Conservation (phyloP, 2,329 filamentous ascomycete species). For the Colletotrichum acutatum region DNA sequence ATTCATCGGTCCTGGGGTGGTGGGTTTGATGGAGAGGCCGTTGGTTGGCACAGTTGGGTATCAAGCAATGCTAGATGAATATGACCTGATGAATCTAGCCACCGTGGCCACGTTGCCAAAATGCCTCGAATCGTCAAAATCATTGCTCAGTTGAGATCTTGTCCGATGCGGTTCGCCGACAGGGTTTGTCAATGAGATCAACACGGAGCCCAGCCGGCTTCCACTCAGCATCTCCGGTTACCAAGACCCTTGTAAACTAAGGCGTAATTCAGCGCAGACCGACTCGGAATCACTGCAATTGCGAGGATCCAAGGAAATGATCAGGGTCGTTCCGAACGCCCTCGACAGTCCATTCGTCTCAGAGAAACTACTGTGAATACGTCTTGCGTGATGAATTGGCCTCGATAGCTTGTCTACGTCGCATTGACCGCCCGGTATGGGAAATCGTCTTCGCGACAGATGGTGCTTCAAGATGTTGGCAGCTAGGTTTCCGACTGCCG, state of each 20-base stretch:
- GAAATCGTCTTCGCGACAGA: not conserved
- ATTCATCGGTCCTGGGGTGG: not conserved
- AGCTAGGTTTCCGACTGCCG: slow-evolving; percentile 7
- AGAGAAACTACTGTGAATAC: not conserved
- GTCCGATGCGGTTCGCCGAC: not conserved
- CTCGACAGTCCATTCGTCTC: not conserved
- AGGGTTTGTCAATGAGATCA: slow-evolving; percentile 7
- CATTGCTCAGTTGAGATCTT: slow-evolving; percentile 2
- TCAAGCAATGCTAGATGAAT: not conserved
- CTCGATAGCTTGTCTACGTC: not conserved
- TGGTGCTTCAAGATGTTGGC: slow-evolving; percentile 20
- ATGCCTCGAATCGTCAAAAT: slow-evolving; percentile 8
- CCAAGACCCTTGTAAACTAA: not conserved
- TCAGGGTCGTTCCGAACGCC: slow-evolving; percentile 17
- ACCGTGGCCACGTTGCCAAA: not conserved
- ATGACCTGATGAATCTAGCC: slow-evolving; percentile 1
- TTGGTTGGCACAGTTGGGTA: not conserved
- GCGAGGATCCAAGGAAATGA: slow-evolving; percentile 23
- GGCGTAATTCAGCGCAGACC: not conserved
- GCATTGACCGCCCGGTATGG: slow-evolving; percentile 14
- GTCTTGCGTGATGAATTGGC: not conserved
- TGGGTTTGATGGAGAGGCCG: not conserved
- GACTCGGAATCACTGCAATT: not conserved
- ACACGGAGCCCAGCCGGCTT: slow-evolving; percentile 1
- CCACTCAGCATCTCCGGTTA: not conserved